phyloP scores from a whole-genome alignment of 139 green algal genomes.

The Pseudopediastrum boryanum region DNA sequence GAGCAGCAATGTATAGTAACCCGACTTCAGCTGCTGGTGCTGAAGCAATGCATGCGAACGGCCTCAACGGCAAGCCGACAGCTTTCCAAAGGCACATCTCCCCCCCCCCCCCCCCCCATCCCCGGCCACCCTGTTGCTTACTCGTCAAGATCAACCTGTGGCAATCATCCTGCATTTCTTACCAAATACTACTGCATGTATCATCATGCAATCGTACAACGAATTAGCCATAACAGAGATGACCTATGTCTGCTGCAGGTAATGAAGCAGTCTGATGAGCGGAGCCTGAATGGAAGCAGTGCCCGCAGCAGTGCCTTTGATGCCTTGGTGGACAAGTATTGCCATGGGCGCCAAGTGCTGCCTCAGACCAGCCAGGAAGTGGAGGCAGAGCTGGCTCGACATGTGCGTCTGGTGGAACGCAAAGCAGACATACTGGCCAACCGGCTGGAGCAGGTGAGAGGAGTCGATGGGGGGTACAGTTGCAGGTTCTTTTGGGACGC shows the following conservation, averaged over 20 bases:
- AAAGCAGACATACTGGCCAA: background rate
- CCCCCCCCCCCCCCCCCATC: background rate
- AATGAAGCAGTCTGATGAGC: conserved; percentile 35
- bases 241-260: conserved; percentile 15
- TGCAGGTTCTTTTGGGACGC: background rate
- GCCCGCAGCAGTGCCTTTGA: conserved; percentile 16
- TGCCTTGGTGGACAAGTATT: conserved; percentile 38
- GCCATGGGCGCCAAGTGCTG: too few relatives aligned
- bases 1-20: too few relatives aligned
- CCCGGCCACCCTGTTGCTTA: background rate
- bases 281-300: conserved; percentile 14
- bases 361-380: conserved; percentile 23
- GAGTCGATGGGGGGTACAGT: background rate
- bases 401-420: background rate
- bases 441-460: background rate
- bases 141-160: background rate
- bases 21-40: too few relatives aligned
- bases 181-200: background rate
- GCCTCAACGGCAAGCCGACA: background rate
- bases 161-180: background rate
- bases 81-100: background rate
- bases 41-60: too few relatives aligned
- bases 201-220: too few relatives aligned
- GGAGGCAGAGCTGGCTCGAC: background rate
- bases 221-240: too few relatives aligned